Evolutionary conservation across 441 rosid species (phyloP), one percentile per base, ranked within the genome.

Genomic region (Cnidoscolus chayamansa): DNA sequence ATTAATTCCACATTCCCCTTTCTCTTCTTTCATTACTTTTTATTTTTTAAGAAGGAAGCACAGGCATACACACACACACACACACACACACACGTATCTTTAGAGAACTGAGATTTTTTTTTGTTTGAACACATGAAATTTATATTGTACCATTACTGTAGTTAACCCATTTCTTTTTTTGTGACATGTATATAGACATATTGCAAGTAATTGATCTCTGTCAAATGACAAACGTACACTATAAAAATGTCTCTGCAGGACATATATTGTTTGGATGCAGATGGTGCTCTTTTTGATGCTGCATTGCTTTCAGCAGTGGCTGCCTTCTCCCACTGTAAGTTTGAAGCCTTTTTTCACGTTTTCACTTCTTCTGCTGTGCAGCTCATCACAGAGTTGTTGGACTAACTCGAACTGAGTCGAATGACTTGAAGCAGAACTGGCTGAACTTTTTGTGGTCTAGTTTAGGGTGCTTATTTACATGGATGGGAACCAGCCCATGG

Each of bases 231-330:
- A 40, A 43, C 15, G 65, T 54, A 59, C 35, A 19, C 72, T 25
- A 60, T 16, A 51, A 69, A 31, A 67, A 45, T 17, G 67, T 67
- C 77, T 25, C 70, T 74, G 74, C 83, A 95, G 99, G 98, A 93
- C 75, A 84, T 95, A 32, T 90, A 92, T 58, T 95, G 98, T 76
- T 79, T 92, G 79, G 93, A 95, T 81, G 97, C 97, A 55, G 98
- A 93, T 89, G 99, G 98, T 70, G 80, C 95, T 73, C 97, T 95
- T 72, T 95, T 91, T 35, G 99, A 95, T 71, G 89, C 93, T 82
- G 98, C 97, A 65, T 77, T 95, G 81, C 89, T 92, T 63, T 85
- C 99, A 57, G 98, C 95, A 25, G 86, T 88, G 79, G 92, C 96
- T 62, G 92, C 97, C 63, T 86, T 92, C 71, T 84, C 89, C 19